phyloP scores from a whole-genome alignment of 768 basidiomycete genomes.

The Rhizopogon vulgaris region DNA sequence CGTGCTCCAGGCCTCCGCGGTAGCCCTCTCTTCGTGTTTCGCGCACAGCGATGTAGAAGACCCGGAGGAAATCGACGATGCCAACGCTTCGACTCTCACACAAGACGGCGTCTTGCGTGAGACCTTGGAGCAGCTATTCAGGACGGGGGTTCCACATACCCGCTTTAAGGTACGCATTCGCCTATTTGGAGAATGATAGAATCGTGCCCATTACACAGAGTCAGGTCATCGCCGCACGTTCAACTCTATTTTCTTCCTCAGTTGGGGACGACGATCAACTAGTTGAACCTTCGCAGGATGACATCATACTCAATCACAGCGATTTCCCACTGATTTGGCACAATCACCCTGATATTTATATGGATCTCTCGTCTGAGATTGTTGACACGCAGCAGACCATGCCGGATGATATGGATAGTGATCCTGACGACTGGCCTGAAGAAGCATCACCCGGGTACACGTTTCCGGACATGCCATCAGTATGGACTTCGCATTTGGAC shows the following conservation, averaged over 20 bases:
- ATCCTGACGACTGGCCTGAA: conserved; percentile 9
- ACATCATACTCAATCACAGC: not conserved
- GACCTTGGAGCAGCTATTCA: conserved; percentile 40
- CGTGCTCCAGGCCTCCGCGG: conserved; percentile 22
- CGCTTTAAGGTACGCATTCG: conserved; percentile 39
- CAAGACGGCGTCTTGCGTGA: conserved; percentile 34
- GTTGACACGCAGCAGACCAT: conserved; percentile 1
- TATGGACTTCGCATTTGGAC: conserved; percentile 10
- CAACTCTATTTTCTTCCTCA: conserved; percentile 1
- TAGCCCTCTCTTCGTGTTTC: conserved; percentile 20
- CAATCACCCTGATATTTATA: conserved; percentile 10
- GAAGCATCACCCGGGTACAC: conserved; percentile 1
- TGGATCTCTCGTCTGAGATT: conserved; percentile 1
- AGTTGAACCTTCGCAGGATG: conserved; percentile 9
- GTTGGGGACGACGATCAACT: conserved; percentile 19
- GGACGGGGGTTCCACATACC: conserved; percentile 32
- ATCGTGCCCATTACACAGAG: conserved; percentile 4
- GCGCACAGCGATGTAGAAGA: conserved; percentile 3
- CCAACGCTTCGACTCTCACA: conserved; percentile 14
- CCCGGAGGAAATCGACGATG: conserved; percentile 10
- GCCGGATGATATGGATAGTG: conserved; percentile 13
- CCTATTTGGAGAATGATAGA: not conserved
- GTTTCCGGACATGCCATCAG: not conserved
- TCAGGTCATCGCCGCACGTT: conserved; percentile 11
- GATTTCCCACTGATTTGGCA: conserved; percentile 6